Evolutionary conservation across 805 yeast genomes (phyloP).

Genomic region (Teunomyces stri): DNA sequence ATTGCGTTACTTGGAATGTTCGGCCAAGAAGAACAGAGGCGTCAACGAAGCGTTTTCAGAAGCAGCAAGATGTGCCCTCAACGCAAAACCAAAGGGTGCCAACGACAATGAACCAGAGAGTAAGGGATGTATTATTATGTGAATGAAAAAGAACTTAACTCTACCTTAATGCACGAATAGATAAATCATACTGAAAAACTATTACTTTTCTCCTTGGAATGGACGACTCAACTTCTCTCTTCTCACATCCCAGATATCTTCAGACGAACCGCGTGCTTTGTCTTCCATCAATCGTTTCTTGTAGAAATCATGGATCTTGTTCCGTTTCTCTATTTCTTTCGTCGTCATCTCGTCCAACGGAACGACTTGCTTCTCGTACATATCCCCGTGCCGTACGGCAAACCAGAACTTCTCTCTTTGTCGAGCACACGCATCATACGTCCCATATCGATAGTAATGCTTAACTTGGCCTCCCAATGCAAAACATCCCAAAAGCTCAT

Average conservation of each 20-base stretch:
- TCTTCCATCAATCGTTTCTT: conserved; percentile 60
- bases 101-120: conserved; percentile 45
- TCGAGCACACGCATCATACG: conserved; percentile 64
- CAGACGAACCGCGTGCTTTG: conserved; percentile 69
- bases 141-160: conserved; percentile 7
- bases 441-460: conserved; percentile 80
- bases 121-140: conserved; percentile 41
- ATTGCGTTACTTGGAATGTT: conserved; percentile 89
- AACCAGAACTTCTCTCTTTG: conserved; percentile 77
- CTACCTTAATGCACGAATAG: conserved; percentile 1
- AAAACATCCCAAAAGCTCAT: conserved; percentile 81
- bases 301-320: conserved; percentile 65
- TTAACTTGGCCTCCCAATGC: conserved; percentile 89
- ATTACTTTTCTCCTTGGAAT: conserved; percentile 3
- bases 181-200: not conserved
- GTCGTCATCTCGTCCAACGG: conserved; percentile 31
- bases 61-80: conserved; percentile 94
- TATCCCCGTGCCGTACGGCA: conserved; percentile 57
- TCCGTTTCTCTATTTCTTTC: conserved; percentile 49
- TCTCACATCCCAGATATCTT: conserved; percentile 72
- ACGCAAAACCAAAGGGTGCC: conserved; percentile 81
- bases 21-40: conserved; percentile 94
- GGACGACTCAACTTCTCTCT: conserved; percentile 22
- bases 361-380: conserved; percentile 22
- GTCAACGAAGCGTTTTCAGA: conserved; percentile 99